These are phyloP conservation scores for Friedmanniomyces simplex DNA, from an alignment of 495 filamentous ascomycete species.

Conservation along the genomic window DNA sequence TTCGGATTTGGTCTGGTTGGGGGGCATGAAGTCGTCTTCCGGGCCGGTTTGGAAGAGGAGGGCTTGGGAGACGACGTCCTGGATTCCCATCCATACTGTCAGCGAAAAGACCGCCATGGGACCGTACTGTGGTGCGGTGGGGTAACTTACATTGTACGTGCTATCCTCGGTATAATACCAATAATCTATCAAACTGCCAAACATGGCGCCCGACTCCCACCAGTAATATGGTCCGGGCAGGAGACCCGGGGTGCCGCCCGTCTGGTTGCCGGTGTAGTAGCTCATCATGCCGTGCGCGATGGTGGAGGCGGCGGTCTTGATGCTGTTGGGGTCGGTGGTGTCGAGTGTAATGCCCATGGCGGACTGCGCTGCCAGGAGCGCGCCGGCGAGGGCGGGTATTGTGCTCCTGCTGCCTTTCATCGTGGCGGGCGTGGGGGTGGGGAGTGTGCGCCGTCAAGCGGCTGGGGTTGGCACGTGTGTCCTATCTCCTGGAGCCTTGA, in stretches of 20 bases:
- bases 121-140: too few relatives aligned
- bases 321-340: constrained; percentile 16
- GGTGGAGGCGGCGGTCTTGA: constrained; percentile 28
- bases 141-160: constrained; percentile 36
- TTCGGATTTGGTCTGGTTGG: constrained; percentile 34
- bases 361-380: constrained; percentile 12
- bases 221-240: constrained; percentile 35
- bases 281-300: constrained; percentile 29
- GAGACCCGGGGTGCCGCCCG: constrained; percentile 35
- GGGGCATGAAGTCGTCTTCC: constrained; percentile 42
- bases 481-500: background rate
- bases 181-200: constrained; percentile 41
- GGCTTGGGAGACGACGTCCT: constrained; percentile 36
- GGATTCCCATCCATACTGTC: background rate
- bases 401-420: background rate
- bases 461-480: background rate
- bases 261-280: constrained; percentile 39
- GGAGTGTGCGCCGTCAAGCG: background rate
- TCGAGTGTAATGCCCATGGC: constrained; percentile 11
- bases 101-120: background rate
- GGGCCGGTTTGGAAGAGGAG: constrained; percentile 41
- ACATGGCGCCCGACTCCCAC: constrained; percentile 44
- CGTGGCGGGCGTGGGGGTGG: background rate
- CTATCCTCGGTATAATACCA: constrained; percentile 47
- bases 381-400: background rate